Conservation (phyloP, 1,284 basidiomycete species). For the Trichosporon sp. region DNA sequence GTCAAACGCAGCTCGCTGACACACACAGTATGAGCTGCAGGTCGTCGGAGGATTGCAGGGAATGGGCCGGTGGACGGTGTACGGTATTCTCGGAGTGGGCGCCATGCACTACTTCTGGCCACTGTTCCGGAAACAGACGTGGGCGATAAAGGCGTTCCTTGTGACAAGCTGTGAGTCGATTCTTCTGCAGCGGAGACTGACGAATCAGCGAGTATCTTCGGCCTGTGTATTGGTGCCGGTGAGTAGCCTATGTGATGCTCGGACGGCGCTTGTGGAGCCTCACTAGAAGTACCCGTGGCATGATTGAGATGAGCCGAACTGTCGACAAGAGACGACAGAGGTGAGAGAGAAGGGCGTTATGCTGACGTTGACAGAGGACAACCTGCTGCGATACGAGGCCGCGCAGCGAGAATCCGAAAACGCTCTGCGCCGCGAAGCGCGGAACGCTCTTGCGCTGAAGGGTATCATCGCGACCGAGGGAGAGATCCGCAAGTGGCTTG, state of each 20-base stretch:
- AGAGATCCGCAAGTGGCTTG: conserved; percentile 74
- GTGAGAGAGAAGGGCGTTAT: neutral
- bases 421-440: conserved; percentile 63
- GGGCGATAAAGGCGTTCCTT: conserved; percentile 69
- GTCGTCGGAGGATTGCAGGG: conserved; percentile 52
- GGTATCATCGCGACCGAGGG: conserved; percentile 68
- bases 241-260: conserved; percentile 7
- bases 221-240: conserved; percentile 61
- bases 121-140: conserved; percentile 70
- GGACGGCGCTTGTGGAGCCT: neutral
- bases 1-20: too few species aligned
- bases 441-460: conserved; percentile 63
- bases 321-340: too few species aligned
- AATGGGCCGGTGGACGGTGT: conserved; percentile 53
- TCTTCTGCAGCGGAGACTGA: conserved; percentile 4
- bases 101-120: conserved; percentile 71
- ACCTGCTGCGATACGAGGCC: conserved; percentile 65
- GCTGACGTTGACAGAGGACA: conserved; percentile 55
- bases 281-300: too few species aligned
- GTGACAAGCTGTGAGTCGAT: conserved; percentile 30
- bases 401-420: conserved; percentile 62
- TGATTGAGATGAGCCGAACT: neutral
- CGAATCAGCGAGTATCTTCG: conserved; percentile 57
- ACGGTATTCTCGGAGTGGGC: conserved; percentile 60
- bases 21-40: conserved; percentile 36